Evolutionary conservation across 805 yeast genomes (phyloP).

Genomic region (Saccharomycopsis sp.): DNA sequence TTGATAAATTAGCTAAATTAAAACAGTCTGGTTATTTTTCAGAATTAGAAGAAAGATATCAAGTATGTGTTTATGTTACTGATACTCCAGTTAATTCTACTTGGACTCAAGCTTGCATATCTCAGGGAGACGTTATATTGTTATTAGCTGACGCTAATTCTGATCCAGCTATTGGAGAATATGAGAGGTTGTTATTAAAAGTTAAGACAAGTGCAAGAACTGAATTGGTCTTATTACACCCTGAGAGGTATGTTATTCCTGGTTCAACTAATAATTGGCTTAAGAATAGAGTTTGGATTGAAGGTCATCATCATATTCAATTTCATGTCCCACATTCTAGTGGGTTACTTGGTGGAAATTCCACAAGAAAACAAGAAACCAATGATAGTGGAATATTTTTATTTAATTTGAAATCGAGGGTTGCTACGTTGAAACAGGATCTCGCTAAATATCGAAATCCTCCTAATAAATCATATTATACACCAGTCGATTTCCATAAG

Average conservation of each 20-base stretch:
- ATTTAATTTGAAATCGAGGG: constrained; percentile 28
- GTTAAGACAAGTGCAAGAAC: constrained; percentile 80
- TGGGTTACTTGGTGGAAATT: not conserved
- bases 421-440: constrained; percentile 32
- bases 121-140: constrained; percentile 93
- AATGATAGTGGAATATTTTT: constrained; percentile 2
- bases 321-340: constrained; percentile 36
- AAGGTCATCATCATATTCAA: constrained; percentile 87
- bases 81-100: constrained; percentile 76
- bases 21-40: constrained; percentile 87
- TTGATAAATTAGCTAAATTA: constrained; percentile 78
- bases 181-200: constrained; percentile 67
- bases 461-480: constrained; percentile 13
- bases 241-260: constrained; percentile 73
- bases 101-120: constrained; percentile 90
- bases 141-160: constrained; percentile 78
- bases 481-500: constrained; percentile 40
- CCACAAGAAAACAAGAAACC: not conserved
- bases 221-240: constrained; percentile 77
- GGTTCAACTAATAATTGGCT: constrained; percentile 86
- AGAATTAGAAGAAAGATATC: constrained; percentile 81
- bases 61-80: constrained; percentile 83
- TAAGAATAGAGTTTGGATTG: constrained; percentile 81
- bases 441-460: constrained; percentile 24
- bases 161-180: constrained; percentile 74